Evolutionary conservation across 2,329 filamentous ascomycete genomes (phyloP).

Genomic region (Xylaria sp.): DNA sequence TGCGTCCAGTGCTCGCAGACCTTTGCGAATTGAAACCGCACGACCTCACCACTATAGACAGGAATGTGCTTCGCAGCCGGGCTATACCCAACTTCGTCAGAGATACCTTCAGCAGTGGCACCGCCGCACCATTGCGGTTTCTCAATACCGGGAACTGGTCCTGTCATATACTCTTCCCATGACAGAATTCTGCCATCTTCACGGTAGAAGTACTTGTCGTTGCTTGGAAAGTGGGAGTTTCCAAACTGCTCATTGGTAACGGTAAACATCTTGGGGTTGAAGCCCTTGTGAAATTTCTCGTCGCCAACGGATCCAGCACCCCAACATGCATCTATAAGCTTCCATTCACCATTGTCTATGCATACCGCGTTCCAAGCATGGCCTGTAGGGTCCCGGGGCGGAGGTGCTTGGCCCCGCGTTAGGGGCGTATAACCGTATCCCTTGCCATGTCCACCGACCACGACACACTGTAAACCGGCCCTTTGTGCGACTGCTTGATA

Average conservation of each 20-base stretch:
- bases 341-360: slow-evolving; percentile 89
- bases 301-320: slow-evolving; percentile 78
- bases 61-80: slow-evolving; percentile 70
- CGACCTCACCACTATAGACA: slow-evolving; percentile 63
- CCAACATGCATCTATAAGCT: slow-evolving; percentile 92
- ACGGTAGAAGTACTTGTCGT: slow-evolving; percentile 77
- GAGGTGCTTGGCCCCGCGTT: slow-evolving; percentile 70
- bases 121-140: slow-evolving; percentile 59
- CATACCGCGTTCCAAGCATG: slow-evolving; percentile 96
- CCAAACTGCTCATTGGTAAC: slow-evolving; percentile 82
- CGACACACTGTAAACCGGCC: slow-evolving; percentile 80
- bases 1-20: slow-evolving; percentile 85
- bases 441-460: slow-evolving; percentile 84
- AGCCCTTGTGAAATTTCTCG: slow-evolving; percentile 72
- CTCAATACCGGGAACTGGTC: slow-evolving; percentile 61
- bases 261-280: slow-evolving; percentile 71
- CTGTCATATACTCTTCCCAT: slow-evolving; percentile 86
- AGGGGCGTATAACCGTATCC: slow-evolving; percentile 78
- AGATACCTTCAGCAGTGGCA: slow-evolving; percentile 62
- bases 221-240: slow-evolving; percentile 77
- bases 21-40: slow-evolving; percentile 84
- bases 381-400: slow-evolving; percentile 68
- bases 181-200: slow-evolving; percentile 72
- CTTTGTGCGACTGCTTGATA: slow-evolving; percentile 81
- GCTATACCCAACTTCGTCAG: slow-evolving; percentile 66